Conservation (phyloP, 257 asterid species). For the Mentha longifolia region DNA sequence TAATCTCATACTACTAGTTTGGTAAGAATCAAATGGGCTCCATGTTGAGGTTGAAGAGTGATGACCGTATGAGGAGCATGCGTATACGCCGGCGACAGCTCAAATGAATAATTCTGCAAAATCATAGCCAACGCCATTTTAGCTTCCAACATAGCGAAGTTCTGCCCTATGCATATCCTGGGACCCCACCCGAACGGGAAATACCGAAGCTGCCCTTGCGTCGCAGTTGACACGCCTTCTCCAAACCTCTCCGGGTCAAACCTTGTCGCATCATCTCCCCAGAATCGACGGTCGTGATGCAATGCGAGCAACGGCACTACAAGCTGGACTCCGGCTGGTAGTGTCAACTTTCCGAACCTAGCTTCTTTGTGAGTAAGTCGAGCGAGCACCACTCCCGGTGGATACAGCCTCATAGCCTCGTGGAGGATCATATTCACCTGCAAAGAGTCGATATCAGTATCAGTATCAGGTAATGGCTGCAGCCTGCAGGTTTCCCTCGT, state of each 20-base stretch:
- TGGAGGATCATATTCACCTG: no score
- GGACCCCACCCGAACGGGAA: slow-evolving; percentile 48
- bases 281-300: slow-evolving; percentile 37
- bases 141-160: slow-evolving; percentile 38
- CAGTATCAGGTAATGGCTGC: no score
- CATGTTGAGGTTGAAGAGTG: slow-evolving; percentile 43
- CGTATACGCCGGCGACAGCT: slow-evolving; percentile 40
- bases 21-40: slow-evolving; percentile 35
- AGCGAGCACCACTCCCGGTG: no score
- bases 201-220: slow-evolving; percentile 10
- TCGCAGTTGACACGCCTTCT: slow-evolving; percentile 40
- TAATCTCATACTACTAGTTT: no score
- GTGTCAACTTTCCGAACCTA: slow-evolving; percentile 10
- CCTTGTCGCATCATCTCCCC: slow-evolving; percentile 41
- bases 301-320: slow-evolving; percentile 25
- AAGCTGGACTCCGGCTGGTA: slow-evolving; percentile 38
- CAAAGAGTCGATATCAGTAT: no score
- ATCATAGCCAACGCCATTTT: slow-evolving; percentile 45
- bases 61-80: slow-evolving; percentile 36
- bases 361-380: no score
- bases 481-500: no score
- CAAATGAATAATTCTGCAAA: slow-evolving; percentile 34
- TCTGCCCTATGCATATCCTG: slow-evolving; percentile 41
- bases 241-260: slow-evolving; percentile 42
- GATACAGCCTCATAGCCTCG: no score